These are phyloP conservation scores for Phylloporus arenicola DNA, from an alignment of 768 basidiomycete genomes.

Conservation along the genomic window DNA sequence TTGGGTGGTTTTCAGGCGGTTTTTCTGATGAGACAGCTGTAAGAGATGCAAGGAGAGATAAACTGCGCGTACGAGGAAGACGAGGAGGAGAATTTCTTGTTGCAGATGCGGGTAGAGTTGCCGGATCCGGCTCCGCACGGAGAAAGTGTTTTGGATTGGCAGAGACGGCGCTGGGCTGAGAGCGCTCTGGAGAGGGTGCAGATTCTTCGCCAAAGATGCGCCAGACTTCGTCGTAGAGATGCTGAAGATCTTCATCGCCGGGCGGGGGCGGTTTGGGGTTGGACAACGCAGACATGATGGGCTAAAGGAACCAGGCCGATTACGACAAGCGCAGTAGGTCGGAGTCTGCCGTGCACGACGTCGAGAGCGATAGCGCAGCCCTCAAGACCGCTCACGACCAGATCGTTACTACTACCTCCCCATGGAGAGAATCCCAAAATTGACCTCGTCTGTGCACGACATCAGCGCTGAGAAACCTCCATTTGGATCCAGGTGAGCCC, in stretches of 20 bases:
- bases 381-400: neutral
- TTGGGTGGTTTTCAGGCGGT: constrained; percentile 18
- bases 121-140: constrained; percentile 17
- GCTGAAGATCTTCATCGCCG: constrained; percentile 66
- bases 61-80: constrained; percentile 16
- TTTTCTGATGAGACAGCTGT: constrained; percentile 6
- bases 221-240: constrained; percentile 72
- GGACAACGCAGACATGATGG: constrained; percentile 34
- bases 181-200: constrained; percentile 28
- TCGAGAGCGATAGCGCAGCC: neutral
- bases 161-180: constrained; percentile 14
- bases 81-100: constrained; percentile 19
- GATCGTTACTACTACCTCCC: too few relatives aligned
- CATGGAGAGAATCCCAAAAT: constrained; percentile 25
- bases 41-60: neutral
- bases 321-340: neutral
- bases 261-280: constrained; percentile 38
- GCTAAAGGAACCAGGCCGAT: constrained; percentile 7
- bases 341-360: constrained; percentile 4
- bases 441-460: constrained; percentile 64
- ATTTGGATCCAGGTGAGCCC: constrained; percentile 61
- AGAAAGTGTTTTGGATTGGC: constrained; percentile 11
- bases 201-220: constrained; percentile 55
- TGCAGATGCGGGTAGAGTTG: constrained; percentile 7
- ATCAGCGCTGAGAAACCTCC: constrained; percentile 51